Percentiles rank a stretch among this genome's conserved stretches.
Evolutionary conservation across 2,329 filamentous ascomycete species (phyloP).

Genomic region (Lasiodiplodia theobromae): DNA sequence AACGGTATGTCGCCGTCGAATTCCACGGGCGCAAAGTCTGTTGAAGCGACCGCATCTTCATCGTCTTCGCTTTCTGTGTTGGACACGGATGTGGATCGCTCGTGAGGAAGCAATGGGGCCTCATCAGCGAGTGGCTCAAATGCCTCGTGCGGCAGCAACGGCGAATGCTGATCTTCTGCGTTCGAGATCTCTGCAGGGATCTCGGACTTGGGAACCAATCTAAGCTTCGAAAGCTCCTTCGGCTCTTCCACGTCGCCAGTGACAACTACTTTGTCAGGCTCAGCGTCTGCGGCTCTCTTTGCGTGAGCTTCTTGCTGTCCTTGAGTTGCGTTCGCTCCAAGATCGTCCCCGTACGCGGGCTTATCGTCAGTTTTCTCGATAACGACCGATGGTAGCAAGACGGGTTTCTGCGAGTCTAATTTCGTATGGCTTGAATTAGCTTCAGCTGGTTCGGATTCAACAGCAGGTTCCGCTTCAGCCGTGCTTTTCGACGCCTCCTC

Average conservation of each 20-base stretch:
- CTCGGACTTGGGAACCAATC: slow-evolving; percentile 7
- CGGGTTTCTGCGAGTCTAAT: not conserved
- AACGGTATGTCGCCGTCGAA: slow-evolving; percentile 38
- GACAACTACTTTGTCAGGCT: slow-evolving; percentile 43
- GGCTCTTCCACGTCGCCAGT: slow-evolving; percentile 15
- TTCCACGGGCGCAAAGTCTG: slow-evolving; percentile 21
- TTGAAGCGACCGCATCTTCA: slow-evolving; percentile 35
- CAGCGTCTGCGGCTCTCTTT: slow-evolving; percentile 41
- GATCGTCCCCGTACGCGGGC: slow-evolving; percentile 46
- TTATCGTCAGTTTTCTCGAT: slow-evolving; percentile 47
- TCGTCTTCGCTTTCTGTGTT: slow-evolving; percentile 33
- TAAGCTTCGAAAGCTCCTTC: not conserved
- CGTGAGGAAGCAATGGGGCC: slow-evolving; percentile 36
- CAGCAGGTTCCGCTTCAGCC: slow-evolving; percentile 37
- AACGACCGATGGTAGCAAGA: slow-evolving; percentile 38
- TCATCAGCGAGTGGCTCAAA: slow-evolving; percentile 28
- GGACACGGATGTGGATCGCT: slow-evolving; percentile 25
- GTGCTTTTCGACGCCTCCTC: slow-evolving; percentile 35
- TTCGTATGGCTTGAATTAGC: not conserved
- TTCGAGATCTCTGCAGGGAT: slow-evolving; percentile 21
- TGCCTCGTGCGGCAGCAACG: slow-evolving; percentile 45
- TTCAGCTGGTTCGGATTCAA: slow-evolving; percentile 28
- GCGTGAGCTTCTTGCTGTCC: slow-evolving; percentile 46
- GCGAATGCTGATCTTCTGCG: slow-evolving; percentile 38
- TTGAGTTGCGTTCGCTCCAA: slow-evolving; percentile 42